Evolutionary conservation across 192 early-diverging fungal genomes (phyloP), one percentile per base, ranked within the genome.

Genomic region (Phlyctochytrium arcticum): DNA sequence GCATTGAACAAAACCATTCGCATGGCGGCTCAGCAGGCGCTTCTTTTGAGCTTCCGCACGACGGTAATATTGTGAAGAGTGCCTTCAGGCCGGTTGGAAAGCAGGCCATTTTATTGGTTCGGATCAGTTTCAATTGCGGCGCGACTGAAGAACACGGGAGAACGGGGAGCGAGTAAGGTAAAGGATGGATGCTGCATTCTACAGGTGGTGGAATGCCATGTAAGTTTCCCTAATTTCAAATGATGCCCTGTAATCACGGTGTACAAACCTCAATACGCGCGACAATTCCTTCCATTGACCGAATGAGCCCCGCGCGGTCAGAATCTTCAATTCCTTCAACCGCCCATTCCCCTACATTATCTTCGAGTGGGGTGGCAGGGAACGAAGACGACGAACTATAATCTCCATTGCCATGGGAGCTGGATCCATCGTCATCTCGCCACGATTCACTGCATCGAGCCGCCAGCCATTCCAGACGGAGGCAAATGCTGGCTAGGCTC

Each of bases 161-260:
- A 86, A 85, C 35, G 74, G 72, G 0, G 84, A 80, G 6, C 73
- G 54, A 62, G 83, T 80, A 31, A 89, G 78, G 54, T 79, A 81
- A 35, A 89, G 48, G 48, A 80, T 78, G 8, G 81, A 83, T n/a
- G 79, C 73, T 23, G 78, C 78, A 63, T 87, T 89, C 87, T 89
- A 72, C 17, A 47, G 64, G 24, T 9, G 35, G 34, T 24, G 47
- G 10, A 36, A n/a, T 32, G 48, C 7, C 24, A 46, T 26, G 24
- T 33, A 19, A 9, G 48, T 37, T 17, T 61, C 49, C n/a, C n/a
- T n/a, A n/a, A n/a, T n/a, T n/a, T n/a, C n/a, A n/a, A n/a, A n/a
- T n/a, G n/a, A n/a, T n/a, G n/a, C n/a, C n/a, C n/a, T n/a, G n/a
- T n/a, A n/a, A n/a, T n/a, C n/a, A n/a, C n/a, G 17, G 8, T n/a